Conservation (phyloP, 345 rosid species). For the Salix koriyanagi region DNA sequence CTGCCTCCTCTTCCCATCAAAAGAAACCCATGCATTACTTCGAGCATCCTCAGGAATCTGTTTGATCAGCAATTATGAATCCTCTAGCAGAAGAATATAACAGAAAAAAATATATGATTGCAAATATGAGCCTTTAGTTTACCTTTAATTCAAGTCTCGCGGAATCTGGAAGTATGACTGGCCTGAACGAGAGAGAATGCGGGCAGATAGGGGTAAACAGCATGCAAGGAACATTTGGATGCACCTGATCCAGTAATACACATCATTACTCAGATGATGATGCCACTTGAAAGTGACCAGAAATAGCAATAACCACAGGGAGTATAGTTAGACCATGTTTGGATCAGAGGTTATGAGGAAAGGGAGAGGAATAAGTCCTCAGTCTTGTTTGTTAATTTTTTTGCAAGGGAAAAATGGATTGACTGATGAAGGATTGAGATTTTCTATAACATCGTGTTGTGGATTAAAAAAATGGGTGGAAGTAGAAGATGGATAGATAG, state of each 20-base stretch:
- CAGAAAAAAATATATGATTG: not conserved
- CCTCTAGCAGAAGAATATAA: constrained; percentile 1
- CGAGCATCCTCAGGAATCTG: constrained; percentile 93
- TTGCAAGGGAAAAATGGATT: not conserved
- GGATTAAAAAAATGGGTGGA: not conserved
- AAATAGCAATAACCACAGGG: not conserved
- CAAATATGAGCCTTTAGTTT: not conserved
- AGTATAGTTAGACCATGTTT: not conserved
- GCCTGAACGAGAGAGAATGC: constrained; percentile 93
- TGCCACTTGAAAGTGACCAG: not conserved
- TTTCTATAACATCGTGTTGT: not conserved
- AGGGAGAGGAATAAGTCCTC: not conserved
- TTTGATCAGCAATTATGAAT: not conserved
- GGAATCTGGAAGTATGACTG: constrained; percentile 98
- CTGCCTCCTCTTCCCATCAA: constrained; percentile 96
- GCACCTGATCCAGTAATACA: constrained; percentile 58
- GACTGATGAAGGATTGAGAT: not conserved
- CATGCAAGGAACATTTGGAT: constrained; percentile 99
- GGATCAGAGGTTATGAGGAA: not conserved
- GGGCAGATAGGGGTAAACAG: constrained; percentile 97
- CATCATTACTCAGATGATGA: not conserved
- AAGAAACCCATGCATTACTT: constrained; percentile 99
- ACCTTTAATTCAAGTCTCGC: constrained; percentile 92
- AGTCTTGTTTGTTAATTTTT: not conserved
- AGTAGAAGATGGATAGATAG: not conserved